A percentile compares a stretch with the other conserved stretches of the same genome.
These are phyloP conservation scores for Fusarium sp. DNA, from an alignment of 2,329 filamentous ascomycete species.

Conservation along the genomic window DNA sequence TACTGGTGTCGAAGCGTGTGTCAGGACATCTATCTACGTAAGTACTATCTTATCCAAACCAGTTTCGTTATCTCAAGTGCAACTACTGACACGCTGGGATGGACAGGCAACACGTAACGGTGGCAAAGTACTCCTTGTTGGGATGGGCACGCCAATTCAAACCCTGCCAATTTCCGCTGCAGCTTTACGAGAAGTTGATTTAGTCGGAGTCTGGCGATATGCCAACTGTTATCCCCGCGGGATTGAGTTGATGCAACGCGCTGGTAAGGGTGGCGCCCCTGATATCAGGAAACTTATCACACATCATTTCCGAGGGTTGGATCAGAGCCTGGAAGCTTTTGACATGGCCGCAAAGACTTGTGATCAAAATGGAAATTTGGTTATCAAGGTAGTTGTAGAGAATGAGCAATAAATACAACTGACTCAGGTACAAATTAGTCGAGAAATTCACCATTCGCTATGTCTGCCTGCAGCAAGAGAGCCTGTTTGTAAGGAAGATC, in stretches of 20 bases:
- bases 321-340: constrained; percentile 2
- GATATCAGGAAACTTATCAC: constrained; percentile 12
- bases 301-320: background rate
- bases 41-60: background rate
- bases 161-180: constrained; percentile 10
- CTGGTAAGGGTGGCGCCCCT: background rate
- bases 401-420: background rate
- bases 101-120: constrained; percentile 3
- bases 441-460: background rate
- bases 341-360: background rate
- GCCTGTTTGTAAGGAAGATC: too few species aligned
- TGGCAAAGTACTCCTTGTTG: constrained; percentile 6
- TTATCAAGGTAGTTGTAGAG: constrained; percentile 12
- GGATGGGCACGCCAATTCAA: constrained; percentile 12
- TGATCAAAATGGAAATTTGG: background rate
- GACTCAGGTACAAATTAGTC: too few species aligned
- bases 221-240: constrained; percentile 10
- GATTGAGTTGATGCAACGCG: background rate
- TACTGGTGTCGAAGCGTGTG: constrained; percentile 11
- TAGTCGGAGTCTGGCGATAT: constrained; percentile 15
- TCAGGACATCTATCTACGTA: constrained; percentile 9
- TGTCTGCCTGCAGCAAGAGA: too few species aligned
- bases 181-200: constrained; percentile 7
- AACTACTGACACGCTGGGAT: background rate
- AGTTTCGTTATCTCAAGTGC: too few species aligned